These are phyloP conservation scores for Aspergillus niger DNA, from an alignment of 2,329 filamentous ascomycete genomes.

Conservation along the genomic window DNA sequence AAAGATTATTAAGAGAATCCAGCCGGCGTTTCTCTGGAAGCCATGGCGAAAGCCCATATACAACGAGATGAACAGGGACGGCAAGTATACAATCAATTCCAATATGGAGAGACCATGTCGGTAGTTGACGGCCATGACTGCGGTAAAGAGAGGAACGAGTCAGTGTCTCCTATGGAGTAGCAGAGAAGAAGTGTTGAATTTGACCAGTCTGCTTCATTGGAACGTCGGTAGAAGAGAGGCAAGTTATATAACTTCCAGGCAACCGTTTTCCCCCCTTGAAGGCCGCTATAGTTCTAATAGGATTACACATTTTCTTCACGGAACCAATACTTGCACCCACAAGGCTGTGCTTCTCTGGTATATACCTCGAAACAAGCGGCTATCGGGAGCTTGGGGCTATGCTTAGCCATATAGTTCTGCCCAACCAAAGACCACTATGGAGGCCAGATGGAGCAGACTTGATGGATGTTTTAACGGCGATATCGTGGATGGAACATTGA, in stretches of 20 bases:
- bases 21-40: constrained; percentile 50
- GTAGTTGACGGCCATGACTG: constrained; percentile 31
- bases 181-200: not conserved
- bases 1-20: constrained; percentile 58
- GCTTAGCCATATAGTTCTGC: not conserved
- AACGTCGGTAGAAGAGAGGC: not conserved
- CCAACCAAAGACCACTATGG: not conserved
- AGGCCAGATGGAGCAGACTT: not conserved
- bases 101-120: constrained; percentile 35
- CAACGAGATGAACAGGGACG: constrained; percentile 32
- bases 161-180: not conserved
- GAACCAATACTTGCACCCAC: not conserved
- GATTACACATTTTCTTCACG: not conserved
- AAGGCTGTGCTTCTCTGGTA: not conserved
- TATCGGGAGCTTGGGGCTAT: not conserved
- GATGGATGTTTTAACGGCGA: not conserved
- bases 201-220: not conserved
- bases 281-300: not conserved
- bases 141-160: not conserved
- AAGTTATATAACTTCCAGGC: constrained; percentile 1
- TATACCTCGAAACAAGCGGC: not conserved
- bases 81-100: constrained; percentile 41
- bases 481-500: not conserved
- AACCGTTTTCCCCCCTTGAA: not conserved
- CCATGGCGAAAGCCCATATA: constrained; percentile 42